Evolutionary conservation across 768 basidiomycete genomes (phyloP), one percentile per base, ranked within the genome.

Genomic region (Termitomyces bulborhizus): DNA sequence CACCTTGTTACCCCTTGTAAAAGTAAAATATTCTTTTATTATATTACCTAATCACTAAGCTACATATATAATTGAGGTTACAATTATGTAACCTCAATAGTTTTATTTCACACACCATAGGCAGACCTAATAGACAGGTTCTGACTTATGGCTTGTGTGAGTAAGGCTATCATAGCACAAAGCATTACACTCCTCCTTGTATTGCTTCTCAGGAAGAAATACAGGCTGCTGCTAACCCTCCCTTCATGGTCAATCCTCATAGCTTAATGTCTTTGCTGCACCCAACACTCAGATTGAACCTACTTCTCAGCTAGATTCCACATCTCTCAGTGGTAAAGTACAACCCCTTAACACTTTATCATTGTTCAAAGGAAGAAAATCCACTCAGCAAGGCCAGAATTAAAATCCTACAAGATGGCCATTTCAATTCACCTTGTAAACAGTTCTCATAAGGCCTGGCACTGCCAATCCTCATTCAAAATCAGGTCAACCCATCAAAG

Each of bases 391-490:
- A 29, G 26, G 37, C 16, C 48, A 50, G 26, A 50, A 39, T 8
- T 53, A 52, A 50, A 51, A 37, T 42, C 26, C 48, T 39, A 32
- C 39, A 44, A 56, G 34, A n/a, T 53, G 52, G 24, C 48, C 58
- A 9, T 57, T 56, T 34, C 44, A 37, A 18, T 18, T 55, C 27
- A 42, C 29, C 24, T 24, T 48, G 8, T 37, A 40, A 5, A 50
- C 27, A 12, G 9, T 46, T 47, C 51, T 58, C 31, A 13, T 50
- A 52, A 50, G 68, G 21, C 69, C 70, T 42, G 69, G 64, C 34
- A 71, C 69, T 13, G 65, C 69, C 7, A 66, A 67, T 58, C 67
- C 69, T 16, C 57, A 60, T 44, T 46, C 39, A 34, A 62, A 46
- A 46, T 11, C 31, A 36, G 46, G 21, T 8, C 51, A 46, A 24